Conservation (phyloP, 306 rosid genomes). For the Malus orientalis region DNA sequence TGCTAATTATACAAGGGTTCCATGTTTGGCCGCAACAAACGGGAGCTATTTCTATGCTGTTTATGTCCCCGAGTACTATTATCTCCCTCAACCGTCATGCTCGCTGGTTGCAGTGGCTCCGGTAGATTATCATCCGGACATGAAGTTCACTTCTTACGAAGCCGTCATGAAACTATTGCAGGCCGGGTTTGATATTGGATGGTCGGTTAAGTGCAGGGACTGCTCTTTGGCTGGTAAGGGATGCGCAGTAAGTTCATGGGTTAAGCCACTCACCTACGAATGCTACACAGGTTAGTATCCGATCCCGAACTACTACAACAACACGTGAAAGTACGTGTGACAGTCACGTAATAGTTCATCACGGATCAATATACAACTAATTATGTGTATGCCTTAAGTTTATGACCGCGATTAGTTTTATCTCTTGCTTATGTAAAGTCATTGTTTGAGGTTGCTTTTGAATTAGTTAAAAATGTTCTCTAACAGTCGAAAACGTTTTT, state of each 20-base stretch:
- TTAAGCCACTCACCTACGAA: not conserved
- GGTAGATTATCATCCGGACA: not conserved
- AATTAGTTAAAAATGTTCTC: no score
- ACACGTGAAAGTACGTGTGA: not conserved
- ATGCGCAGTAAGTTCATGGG: not conserved
- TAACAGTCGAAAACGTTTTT: not conserved
- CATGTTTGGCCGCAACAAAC: not conserved
- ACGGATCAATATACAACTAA: not conserved
- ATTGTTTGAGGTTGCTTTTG: not conserved
- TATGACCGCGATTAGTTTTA: not conserved
- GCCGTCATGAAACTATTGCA: not conserved
- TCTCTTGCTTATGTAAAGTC: not conserved
- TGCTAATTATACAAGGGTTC: not conserved
- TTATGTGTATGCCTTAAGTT: not conserved
- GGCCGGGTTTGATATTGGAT: constrained; percentile 7
- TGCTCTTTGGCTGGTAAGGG: not conserved
- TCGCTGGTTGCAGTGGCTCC: not conserved
- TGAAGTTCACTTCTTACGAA: not conserved
- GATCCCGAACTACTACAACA: not conserved
- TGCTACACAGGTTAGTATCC: not conserved
- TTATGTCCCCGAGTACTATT: not conserved
- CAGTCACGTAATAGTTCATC: not conserved
- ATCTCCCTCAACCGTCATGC: not conserved
- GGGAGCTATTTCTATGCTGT: not conserved
- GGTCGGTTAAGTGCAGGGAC: constrained; percentile 19